phyloP scores from a whole-genome alignment of 495 filamentous ascomycete species.

The Cudoniella acicularis region DNA sequence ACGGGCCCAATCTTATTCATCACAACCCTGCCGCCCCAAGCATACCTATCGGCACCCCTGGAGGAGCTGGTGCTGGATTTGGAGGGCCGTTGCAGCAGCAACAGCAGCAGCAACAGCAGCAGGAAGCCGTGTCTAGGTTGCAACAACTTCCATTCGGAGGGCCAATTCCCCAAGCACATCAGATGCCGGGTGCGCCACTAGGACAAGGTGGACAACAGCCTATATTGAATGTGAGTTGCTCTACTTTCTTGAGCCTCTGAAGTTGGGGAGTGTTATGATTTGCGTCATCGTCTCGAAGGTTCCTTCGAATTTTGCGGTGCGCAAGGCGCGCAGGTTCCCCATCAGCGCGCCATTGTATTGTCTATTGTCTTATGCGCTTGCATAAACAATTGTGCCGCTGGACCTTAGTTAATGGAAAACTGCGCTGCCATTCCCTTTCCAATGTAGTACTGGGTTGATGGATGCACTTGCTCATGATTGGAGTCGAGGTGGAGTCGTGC shows the following conservation, averaged over 20 bases:
- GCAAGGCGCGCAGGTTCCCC: too few species aligned
- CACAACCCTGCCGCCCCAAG: constrained; percentile 36
- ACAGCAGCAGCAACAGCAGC: constrained; percentile 30
- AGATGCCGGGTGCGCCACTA: constrained; percentile 48
- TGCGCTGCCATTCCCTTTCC: too few species aligned
- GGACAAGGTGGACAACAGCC: constrained; percentile 82
- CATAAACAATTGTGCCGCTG: too few species aligned
- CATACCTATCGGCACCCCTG: constrained; percentile 33
- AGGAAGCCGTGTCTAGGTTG: constrained; percentile 40
- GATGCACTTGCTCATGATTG: too few species aligned
- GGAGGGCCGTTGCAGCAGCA: constrained; percentile 40
- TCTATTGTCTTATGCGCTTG: too few species aligned
- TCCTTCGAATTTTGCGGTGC: too few species aligned
- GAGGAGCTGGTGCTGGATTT: constrained; percentile 36
- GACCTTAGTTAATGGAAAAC: too few species aligned
- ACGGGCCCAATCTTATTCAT: constrained; percentile 37
- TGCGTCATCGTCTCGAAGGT: too few species aligned
- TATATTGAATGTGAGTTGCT: constrained; percentile 83
- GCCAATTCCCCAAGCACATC: constrained; percentile 29
- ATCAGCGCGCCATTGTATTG: too few species aligned
- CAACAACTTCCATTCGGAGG: constrained; percentile 44
- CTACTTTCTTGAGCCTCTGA: too few species aligned
- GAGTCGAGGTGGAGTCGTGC: background rate
- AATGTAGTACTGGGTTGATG: too few species aligned
- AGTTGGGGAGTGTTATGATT: too few species aligned